Base-by-base conservation (phyloP, 768 basidiomycete genomes). In the Calocybe cyanea region DNA sequence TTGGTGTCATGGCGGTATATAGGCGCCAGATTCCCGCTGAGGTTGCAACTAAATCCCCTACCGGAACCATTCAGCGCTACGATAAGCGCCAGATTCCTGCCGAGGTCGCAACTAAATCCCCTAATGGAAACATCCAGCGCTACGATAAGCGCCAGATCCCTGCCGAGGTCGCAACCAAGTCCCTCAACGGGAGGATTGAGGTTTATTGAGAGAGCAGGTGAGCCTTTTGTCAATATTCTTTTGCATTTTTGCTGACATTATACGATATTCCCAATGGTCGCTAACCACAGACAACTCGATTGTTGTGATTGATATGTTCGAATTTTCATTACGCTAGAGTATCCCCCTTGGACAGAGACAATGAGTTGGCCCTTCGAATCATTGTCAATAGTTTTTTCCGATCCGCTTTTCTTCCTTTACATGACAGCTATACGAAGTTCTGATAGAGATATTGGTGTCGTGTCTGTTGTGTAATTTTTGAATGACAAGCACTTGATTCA, bases 1-100 rank as follows among this genome's bases (percentile, higher is more conserved):
- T 76, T 32, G 65, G 70, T 37, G 63, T 59, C 7, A 76, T 80
- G 38, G 66, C 58, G 11, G 70, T 70, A 15, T 79, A 76, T 60
- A 28, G 11, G 25, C 25, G 25, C 25, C 25, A 28, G 34, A 60
- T 58, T 43, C 55, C 61, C 2, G 61, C 51, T 1, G 58, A 64
- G 49, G 38, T 55, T 1, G 25, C 63, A 2, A n/a, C n/a, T n/a
- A n/a, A n/a, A n/a, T 41, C 56, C 68, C 33, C 56, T 56, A 31
- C 50, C 62, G 36, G 60, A 62, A 21, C 63, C 68, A 2, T 58
- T 76, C 31, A 65, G 70, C 37, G 63, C 59, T 7, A 76, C 80
- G 38, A 76, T 60, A 28, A 28, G 25, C 25, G 25, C 25, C 25
- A 28, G 34, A 60, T 58, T 43, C 55, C 61, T 2, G 61, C 51